Evolutionary conservation across 768 basidiomycete genomes (phyloP), one percentile per base, ranked within the genome.

Genomic region (Infundibulicybe gibba): DNA sequence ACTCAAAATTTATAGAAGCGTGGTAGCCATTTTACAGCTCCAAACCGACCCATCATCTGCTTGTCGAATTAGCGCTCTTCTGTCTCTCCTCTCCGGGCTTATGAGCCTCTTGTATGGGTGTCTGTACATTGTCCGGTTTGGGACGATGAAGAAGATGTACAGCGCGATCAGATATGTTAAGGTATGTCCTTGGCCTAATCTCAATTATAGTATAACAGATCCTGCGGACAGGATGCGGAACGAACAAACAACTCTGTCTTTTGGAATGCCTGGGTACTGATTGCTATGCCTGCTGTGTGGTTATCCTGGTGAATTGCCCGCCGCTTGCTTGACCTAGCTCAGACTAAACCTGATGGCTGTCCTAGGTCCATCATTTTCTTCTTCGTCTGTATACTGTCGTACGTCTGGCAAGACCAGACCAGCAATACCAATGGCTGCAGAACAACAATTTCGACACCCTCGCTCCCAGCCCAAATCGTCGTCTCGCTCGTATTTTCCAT

Each of bases 31-130:
- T 54, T 83, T 90, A 47, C 87, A 90, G 49, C 66, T 74, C 11
- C 65, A 68, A 0, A 59, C 25, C 8, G 25, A 25, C 8, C 25
- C 25, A 68, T 5, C 84, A 87, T 52, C 81, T 85, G 0, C 87
- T 9, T 82, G 78, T 3, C 75, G 86, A 35, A 81, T 78, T 2
- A 66, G 76, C 0, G 82, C 84, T 0, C 64, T 88, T 3, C 56
- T 85, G n/a, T 85, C 85, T 3, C 64, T 89, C 15, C 68, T 81
- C 0, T 85, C 77, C 32, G 81, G 83, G 1, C 55, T 87, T 49
- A 81, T 87, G 77, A 86, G 85, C 53, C 65, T 89, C 16, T 75
- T 76, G 2, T 90, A 80, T 57, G 87, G 87, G 0, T 87, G 87
- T 52, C 72, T 85, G 47, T 89, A 84, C 61, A 87, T 85, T 13